Base-by-base conservation (phyloP, 305 asterid species). In the Fraxinus xanthoxyloides region DNA sequence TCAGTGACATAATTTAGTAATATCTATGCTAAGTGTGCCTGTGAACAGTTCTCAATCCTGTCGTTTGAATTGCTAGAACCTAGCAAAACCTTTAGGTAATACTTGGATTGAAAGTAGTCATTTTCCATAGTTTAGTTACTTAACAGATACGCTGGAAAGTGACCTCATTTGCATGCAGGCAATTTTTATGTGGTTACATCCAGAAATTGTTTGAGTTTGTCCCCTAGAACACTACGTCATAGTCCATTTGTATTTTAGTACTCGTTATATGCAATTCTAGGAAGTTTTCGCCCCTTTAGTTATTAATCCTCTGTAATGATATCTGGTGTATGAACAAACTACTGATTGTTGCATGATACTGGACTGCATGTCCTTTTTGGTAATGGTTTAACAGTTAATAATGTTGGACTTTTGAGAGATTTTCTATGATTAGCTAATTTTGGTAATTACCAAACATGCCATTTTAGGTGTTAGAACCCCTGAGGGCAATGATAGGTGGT, bases 401-500 rank as follows among this genome's bases (percentile, higher is more conserved):
- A 36, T 72, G 75, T 76, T 59, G 79, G 61, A 36, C 15, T 48
- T 23, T 75, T 43, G 30, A 54, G 54, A 36, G 54, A 35, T 75
- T 2, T 35, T 80, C 54, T 76, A 63, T 31, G 77, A 76, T 17
- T 31, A 36, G 19, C 13, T 1, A 76, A 43, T 46, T 32, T 48
- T 28, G 34, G 59, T 21, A 36, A 34, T 26, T 28, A 23, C 36
- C 3, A 63, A 34, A 77, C 26, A 78, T 40, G 51, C 36, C 6
- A 56, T 83, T 85, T 72, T 84, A 96, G 99, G 97, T 96, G 19
- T 86, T 96, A 75, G 99, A 96, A 85, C 99, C 99, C 78, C 86
- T 96, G 91, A 90, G 98, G 85, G 94, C 97, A 77, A 92, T 96
- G 97, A 89, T 90, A 84, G 46, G 21, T 63, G 94, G 98, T 79